Conservation (phyloP, 2,329 filamentous ascomycete genomes). For the Cryphonectria japonica region DNA sequence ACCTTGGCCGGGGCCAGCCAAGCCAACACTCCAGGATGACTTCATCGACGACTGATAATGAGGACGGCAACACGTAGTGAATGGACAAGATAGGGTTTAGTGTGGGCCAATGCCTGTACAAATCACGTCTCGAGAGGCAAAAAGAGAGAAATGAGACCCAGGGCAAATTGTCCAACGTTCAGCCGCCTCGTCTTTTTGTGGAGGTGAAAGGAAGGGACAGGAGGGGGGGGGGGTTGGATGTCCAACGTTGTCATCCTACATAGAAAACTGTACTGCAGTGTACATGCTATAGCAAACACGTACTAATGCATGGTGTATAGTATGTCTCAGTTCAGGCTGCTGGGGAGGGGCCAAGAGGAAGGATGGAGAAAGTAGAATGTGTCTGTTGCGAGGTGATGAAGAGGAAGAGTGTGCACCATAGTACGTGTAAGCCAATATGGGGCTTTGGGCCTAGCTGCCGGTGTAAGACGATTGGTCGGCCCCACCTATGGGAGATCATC, state of each 20-base stretch:
- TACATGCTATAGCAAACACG: background rate
- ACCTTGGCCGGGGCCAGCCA: constrained; percentile 5
- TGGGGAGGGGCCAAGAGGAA: background rate
- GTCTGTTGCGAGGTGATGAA: background rate
- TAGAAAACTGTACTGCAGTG: background rate
- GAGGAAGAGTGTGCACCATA: background rate
- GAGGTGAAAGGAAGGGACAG: too few species aligned
- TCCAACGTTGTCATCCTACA: background rate
- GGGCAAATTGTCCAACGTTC: background rate
- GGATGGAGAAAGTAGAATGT: background rate
- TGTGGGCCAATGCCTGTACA: constrained; percentile 22
- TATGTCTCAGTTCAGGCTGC: background rate
- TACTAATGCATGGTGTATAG: background rate
- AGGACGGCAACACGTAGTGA: background rate
- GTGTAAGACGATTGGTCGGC: constrained; percentile 29
- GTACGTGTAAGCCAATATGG: background rate
- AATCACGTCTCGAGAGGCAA: background rate
- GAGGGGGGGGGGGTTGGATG: too few species aligned
- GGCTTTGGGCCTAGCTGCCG: background rate
- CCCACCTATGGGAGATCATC: background rate
- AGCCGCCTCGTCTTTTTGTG: background rate
- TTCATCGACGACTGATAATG: constrained; percentile 26
- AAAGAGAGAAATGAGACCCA: background rate
- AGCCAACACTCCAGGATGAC: constrained; percentile 25
- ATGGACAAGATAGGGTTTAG: background rate